phyloP scores from a whole-genome alignment of 116 monocot species.

The Iris pallida region DNA sequence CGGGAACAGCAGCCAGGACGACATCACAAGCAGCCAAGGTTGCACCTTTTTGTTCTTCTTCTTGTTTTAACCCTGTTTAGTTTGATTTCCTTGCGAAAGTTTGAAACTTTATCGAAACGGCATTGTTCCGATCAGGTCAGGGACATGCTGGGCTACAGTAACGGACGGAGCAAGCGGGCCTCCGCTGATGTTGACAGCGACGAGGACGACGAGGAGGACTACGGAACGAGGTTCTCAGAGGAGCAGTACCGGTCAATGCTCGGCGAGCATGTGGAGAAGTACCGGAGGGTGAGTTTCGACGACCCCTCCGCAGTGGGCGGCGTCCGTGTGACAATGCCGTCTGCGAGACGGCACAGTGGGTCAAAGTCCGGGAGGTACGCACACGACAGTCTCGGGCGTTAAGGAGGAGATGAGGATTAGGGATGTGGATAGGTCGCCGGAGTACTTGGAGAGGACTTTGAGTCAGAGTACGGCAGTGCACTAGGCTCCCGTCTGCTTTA shows the following conservation, averaged over 20 bases:
- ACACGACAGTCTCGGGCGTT: conserved; percentile 16
- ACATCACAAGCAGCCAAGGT: conserved; percentile 71
- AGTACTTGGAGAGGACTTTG: conserved; percentile 35
- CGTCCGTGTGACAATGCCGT: conserved; percentile 14
- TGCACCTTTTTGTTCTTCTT: neutral
- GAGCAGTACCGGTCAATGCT: conserved; percentile 93
- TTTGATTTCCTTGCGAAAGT: neutral
- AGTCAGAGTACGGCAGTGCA: conserved; percentile 35
- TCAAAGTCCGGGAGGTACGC: conserved; percentile 27
- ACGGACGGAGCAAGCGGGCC: conserved; percentile 40
- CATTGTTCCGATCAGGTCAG: conserved; percentile 29
- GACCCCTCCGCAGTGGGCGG: conserved; percentile 30
- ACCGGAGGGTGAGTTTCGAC: conserved; percentile 40
- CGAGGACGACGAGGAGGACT: conserved; percentile 36
- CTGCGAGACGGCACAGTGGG: conserved; percentile 25
- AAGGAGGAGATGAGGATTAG: conserved; percentile 34
- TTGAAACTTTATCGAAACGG: neutral
- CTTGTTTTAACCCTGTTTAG: neutral
- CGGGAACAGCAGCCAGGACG: conserved; percentile 64
- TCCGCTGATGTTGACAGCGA: conserved; percentile 36
- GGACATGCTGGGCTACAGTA: conserved; percentile 44
- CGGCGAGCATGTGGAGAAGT: conserved; percentile 75
- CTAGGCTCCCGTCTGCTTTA: conserved; percentile 34
- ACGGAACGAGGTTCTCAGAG: conserved; percentile 55
- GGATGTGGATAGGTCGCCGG: conserved; percentile 38